Base-by-base conservation (phyloP, 495 filamentous ascomycete species). In the Penicillium soppii region DNA sequence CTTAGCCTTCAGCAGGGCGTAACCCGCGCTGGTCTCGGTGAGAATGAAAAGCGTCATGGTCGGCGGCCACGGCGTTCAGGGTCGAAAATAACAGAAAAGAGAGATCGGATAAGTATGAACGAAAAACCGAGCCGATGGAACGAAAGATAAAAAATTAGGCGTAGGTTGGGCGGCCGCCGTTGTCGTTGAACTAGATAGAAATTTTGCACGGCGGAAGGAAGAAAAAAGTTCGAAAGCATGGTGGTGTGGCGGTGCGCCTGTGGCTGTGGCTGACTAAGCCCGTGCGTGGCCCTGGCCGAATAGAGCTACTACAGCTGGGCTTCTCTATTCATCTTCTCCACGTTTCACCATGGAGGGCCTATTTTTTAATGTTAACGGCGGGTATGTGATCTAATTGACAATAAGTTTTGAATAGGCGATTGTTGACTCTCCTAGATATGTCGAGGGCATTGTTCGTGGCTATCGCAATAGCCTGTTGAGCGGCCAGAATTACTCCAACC, bases 1-100 rank as follows among this genome's bases (percentile, higher is more conserved):
- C 70, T 88, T 89, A 22, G 95, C 89, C 77, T 99, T 97, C 77
- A 97, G 89, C 62, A 98, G 82, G 67, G 91, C 95, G 79, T 96
- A 97, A 57, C 95, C 94, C 58, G 92, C 95, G 71, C 86, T 88
- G 62, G 94, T 98, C 74, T 98, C 94, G 50, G 87, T 87, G 50
- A 95, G 82, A 70, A 90, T 86, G 68, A 90, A 87, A 58, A 89
- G 81, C 72, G 84, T 83, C 88, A 90, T 91, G 59, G 48, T 72
- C 65, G 59, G 59, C 60, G 50, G 54, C 61, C 61, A 63, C 68
- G 60, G 66, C 59, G 56, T 62, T 58, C 45, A 66, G 55, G 51
- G 46, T 61, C 19, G 50, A 61, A 46, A 45, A 44, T 32, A 49
- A 55, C 17, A 41, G 19, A 30, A 50, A 46, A 52, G 33, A 23